Evolutionary conservation across 148 eudicot species (phyloP), one percentile per base, ranked within the genome.

Genomic region (Mesembryanthemum crystallinum): DNA sequence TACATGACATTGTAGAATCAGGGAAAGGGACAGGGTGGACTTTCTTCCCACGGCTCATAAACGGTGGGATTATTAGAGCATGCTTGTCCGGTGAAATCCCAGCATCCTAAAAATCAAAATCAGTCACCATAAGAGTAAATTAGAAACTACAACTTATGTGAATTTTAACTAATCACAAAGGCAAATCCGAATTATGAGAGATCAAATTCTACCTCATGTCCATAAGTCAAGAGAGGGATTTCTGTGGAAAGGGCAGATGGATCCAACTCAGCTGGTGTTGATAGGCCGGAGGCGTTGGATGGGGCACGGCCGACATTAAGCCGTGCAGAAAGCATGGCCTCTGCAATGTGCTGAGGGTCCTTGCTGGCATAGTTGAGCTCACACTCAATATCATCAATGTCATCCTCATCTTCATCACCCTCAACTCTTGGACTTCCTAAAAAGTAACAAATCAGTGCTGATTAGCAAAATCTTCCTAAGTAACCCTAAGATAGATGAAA

Each of bases 321-420:
- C 49, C 85, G 82, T 35, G 81, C 75, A 45, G 83, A 74, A 27
- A 83, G 71, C 67, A 80, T 73, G 0, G 85, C 83, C 59, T 89
- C 92, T 1, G 85, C 81, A 78, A 70, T 75, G 37, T 77, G 87
- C 17, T 75, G 82, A 72, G 76, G 84, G 28, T 81, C 78, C 68
- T 82, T 77, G 59, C 64, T 72, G 7, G 71, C 89, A 77, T 81
- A 86, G 64, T 83, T 85, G 45, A 91, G 89, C 80, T 93, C 97
- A 55, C 86, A 79, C 57, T 93, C 98, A 49, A 91, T 73, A 80
- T 93, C 98, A 83, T 93, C 97, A 47, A 81, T 67, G 65, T 76
- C 94, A 69, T 93, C 98, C 74, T 93, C 98, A 69, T 92, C 98
- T 70, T 93, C 98, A 74, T 93, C 98, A 18, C 94, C 96, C 69